Percentiles rank a stretch among this genome's conserved stretches.
These are phyloP conservation scores for Trichoderma arundinaceum DNA, from an alignment of 2,329 filamentous ascomycete genomes.

Conservation along the genomic window DNA sequence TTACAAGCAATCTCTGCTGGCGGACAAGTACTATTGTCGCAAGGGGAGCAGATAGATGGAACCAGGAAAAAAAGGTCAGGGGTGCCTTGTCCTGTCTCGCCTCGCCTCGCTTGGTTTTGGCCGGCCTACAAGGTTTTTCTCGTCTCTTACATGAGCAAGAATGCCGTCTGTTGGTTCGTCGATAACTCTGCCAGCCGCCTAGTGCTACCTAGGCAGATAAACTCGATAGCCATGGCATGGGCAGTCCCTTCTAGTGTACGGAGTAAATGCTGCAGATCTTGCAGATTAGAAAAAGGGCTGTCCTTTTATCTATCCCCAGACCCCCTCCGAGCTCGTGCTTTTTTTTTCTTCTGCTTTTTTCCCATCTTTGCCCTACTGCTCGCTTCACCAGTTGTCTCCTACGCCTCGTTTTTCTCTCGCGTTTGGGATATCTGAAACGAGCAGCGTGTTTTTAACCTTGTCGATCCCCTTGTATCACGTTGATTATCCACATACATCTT, in stretches of 20 bases:
- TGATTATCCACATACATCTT: conserved; percentile 15
- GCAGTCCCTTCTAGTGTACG: conserved; percentile 4
- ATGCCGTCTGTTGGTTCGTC: conserved; percentile 19
- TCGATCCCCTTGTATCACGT: conserved; percentile 24
- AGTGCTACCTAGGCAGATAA: background rate
- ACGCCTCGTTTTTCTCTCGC: background rate
- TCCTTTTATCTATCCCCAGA: conserved; percentile 30
- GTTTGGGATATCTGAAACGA: conserved; percentile 28
- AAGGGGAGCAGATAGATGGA: conserved; percentile 11
- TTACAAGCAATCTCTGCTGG: background rate
- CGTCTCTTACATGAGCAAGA: conserved; percentile 26
- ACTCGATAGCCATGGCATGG: conserved; percentile 3
- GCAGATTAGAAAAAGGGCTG: conserved; percentile 8
- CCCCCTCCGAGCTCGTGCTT: conserved; percentile 19
- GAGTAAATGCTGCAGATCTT: conserved; percentile 25
- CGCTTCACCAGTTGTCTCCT: conserved; percentile 9
- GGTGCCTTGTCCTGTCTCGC: conserved; percentile 15
- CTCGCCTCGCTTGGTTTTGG: conserved; percentile 20
- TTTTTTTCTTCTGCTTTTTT: conserved; percentile 19
- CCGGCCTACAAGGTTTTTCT: conserved; percentile 21
- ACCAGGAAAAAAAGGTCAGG: conserved; percentile 1
- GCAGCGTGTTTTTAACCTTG: conserved; percentile 21
- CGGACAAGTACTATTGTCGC: background rate
- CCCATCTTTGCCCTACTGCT: background rate
- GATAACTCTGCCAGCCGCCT: conserved; percentile 4